These are phyloP conservation scores for Adiantum capillusveneris DNA, from an alignment of 75 land plant species.

Conservation along the genomic window DNA sequence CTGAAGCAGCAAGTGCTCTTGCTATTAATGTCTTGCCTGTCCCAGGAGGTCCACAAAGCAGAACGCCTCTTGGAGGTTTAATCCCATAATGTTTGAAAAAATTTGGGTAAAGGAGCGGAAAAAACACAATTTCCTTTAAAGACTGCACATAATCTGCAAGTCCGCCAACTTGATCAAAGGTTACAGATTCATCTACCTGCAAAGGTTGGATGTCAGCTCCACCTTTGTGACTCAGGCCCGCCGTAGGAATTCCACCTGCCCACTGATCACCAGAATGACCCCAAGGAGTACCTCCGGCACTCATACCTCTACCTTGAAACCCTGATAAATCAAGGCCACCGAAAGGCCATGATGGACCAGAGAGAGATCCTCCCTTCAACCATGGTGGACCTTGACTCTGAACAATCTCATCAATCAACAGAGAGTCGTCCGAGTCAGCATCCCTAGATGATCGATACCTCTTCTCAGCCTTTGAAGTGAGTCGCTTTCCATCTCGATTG, in stretches of 20 bases:
- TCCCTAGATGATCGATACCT: conserved; percentile 59
- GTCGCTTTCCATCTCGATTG: conserved; percentile 60
- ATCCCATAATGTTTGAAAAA: conserved; percentile 92
- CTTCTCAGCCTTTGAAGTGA: conserved; percentile 61
- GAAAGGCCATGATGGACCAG: conserved; percentile 67
- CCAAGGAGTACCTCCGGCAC: conserved; percentile 83
- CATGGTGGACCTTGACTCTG: conserved; percentile 71
- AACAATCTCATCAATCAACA: conserved; percentile 93
- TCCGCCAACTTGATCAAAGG: conserved; percentile 92
- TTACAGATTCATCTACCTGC: conserved; percentile 86
- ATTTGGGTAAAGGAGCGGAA: conserved; percentile 87
- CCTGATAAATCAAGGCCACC: conserved; percentile 79
- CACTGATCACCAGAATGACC: conserved; percentile 63
- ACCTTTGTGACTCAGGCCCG: conserved; percentile 93
- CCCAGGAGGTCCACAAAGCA: conserved; percentile 96
- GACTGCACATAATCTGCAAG: conserved; percentile 89
- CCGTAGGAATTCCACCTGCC: conserved; percentile 76
- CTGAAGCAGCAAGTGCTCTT: conserved; percentile 95
- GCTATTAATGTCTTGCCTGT: conserved; percentile 96
- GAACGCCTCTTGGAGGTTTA: conserved; percentile 93
- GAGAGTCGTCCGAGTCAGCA: conserved; percentile 98
- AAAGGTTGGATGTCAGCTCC: conserved; percentile 98
- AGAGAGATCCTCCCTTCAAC: conserved; percentile 56
- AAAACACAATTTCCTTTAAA: conserved; percentile 97
- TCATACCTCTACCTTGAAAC: conserved; percentile 70